Base-by-base conservation (phyloP, 129 eudicot species). In the Centaurea solstitialis region DNA sequence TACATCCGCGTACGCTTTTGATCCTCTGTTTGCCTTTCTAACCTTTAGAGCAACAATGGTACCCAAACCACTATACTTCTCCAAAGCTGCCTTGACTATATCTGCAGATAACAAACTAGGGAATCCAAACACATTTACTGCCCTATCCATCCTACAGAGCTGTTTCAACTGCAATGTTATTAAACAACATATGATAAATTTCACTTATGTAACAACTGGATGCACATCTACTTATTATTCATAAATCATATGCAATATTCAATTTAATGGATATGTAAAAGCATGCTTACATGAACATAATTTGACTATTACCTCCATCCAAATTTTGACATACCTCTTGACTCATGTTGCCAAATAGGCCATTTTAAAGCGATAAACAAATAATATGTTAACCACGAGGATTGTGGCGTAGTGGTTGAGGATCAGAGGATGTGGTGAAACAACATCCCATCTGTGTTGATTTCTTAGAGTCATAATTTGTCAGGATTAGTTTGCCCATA, bases 1-100 rank as follows among this genome's bases (percentile, higher is more conserved):
- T 21, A 95, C 93, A 74, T 70, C 85, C 4, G 94, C 97, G 59
- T 85, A 88, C 3, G 90, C 82, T 76, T 93, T 87, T 66, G 76
- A 15, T 15, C 89, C 91, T 68, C 77, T 47, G 17, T 73, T 75
- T 73, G 83, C 73, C 41, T 24, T 81, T 68, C 68, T 89, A 69
- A 92, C 91, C 81, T 92, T 92, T 73, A 92, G 2, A 65, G 97
- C 97, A 83, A 59, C 82, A 47, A 95, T 87, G 26, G 88, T 92
- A 64, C 89, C 94, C 33, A 20, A 24, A 67, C 97, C 97, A 2
- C 91, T 89, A 57, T 72, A 24, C 5, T 10, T 2, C 81, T 95
- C 99, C 50, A 90, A 62, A 79, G 73, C 62, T 11, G 41, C 21
- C 68, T 79, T 92, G 8, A 89, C 79, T 6, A 3, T 66, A 64